Evolutionary conservation across 305 asterid genomes (phyloP), one percentile per base, ranked within the genome.

Genomic region (Salvia sclarea): DNA sequence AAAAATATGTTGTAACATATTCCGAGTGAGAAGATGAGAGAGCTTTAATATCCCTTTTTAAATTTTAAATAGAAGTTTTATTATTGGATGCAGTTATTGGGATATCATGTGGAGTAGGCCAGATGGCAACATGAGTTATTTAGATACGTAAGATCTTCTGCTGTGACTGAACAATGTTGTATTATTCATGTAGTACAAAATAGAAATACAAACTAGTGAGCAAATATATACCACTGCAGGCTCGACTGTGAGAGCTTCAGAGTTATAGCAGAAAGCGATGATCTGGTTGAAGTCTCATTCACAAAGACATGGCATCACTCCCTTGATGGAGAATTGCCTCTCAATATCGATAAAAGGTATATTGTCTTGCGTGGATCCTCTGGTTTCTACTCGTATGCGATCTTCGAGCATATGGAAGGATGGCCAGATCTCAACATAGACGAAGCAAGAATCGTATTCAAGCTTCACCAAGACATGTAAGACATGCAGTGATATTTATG

Each of bases 231-330:
- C n/a, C n/a, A n/a, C n/a, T n/a, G n/a, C n/a, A 89, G 90, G 63
- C 69, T 86, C 3, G 60, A 54, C 8, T 57, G 79, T 16, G 76
- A 76, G 61, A 79, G 67, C 31, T 83, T 84, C 38, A 73, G 68
- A 63, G 86, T 90, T 17, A 67, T 88, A 21, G 68, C 52, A 17
- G 53, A 75, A 64, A 75, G 71, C 16, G 25, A 68, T 5, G 80
- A 84, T 43, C 85, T 79, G 61, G 66, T 85, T 16, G 96, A 90
- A 71, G 78, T 90, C 18, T 90, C 97, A 5, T 90, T 88, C 78
- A 80, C 64, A 17, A 82, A 44, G 64, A 78, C 76, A 11, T 86
- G 90, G 87, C 25, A 75, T 57, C 8, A 8, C 9, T 61, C 80
- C 28, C 50, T 56, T n/a, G 75, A 68, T n/a, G 44, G 50, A 16